Percentiles rank a stretch among this genome's conserved stretches.
Conservation (phyloP, 176 grass and related monocot species). For the Phoenix dactylifera region DNA sequence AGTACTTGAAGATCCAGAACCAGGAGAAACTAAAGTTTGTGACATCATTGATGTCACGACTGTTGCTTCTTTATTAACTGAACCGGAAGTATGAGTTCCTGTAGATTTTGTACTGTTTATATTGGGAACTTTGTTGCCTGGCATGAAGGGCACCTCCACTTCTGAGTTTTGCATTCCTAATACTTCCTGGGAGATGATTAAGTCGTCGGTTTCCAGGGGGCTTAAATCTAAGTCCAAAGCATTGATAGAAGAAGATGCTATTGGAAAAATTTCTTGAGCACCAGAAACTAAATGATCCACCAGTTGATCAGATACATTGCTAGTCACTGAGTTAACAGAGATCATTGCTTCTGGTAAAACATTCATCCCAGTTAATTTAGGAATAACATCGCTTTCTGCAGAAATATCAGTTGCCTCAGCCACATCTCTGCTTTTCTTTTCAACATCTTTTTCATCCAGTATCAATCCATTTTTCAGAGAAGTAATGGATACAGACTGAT, state of each 20-base stretch:
- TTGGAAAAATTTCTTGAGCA: not conserved
- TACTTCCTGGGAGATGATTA: constrained; percentile 8
- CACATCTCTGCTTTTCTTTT: not conserved
- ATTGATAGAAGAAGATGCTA: constrained; percentile 5
- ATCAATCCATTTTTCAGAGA: constrained; percentile 9
- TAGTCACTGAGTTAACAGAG: not conserved
- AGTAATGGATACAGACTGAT: constrained; percentile 20
- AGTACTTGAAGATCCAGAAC: not conserved
- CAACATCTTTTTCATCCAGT: not conserved
- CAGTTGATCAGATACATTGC: constrained; percentile 5
- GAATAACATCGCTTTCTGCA: constrained; percentile 12
- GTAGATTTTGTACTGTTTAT: constrained; percentile 6
- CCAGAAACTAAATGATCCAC: constrained; percentile 8
- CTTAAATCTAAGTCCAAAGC: constrained; percentile 11
- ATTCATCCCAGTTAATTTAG: constrained; percentile 14
- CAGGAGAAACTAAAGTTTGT: not conserved
- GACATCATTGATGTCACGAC: not conserved
- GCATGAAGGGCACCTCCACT: constrained; percentile 16
- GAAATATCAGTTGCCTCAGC: constrained; percentile 19
- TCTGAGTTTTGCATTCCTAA: constrained; percentile 3
- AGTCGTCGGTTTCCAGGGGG: constrained; percentile 13
- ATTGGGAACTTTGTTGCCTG: constrained; percentile 8
- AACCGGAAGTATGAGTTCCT: constrained; percentile 20
- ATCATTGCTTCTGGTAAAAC: constrained; percentile 23
- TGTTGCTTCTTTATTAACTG: not conserved